Evolutionary conservation across 306 rosid genomes (phyloP), one percentile per base, ranked within the genome.

Genomic region (Urtica urens): DNA sequence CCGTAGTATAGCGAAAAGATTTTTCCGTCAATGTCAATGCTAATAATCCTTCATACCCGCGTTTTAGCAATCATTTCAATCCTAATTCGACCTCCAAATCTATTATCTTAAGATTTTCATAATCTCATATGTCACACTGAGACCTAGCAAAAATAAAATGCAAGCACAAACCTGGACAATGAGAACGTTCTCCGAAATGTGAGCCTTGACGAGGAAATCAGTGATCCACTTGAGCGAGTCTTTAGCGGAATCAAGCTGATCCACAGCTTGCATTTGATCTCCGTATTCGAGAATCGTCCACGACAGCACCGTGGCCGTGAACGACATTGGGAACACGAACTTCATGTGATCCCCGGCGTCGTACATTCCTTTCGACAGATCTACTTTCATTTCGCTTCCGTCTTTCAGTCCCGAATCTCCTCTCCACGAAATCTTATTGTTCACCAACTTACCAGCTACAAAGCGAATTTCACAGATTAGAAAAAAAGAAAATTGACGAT

Each of bases 291-390:
- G 83, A 51, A 90, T 90, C 27, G 85, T 27, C 99, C 99, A 90
- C 1, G 99, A 90, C 72, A 90, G 63, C 49, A 90, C 93, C 0
- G 95, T 59, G 27, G 94, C 99, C 38, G 96, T 85, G 51, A 62
- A 90, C 46, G 99, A 95, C 94, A 90, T 64, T 0, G 99, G 99
- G 57, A 90, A 80, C 61, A 92, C 94, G 59, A 92, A 92, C 72
- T 92, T 92, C 73, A 92, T 79, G 42, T 71, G 79, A 78, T 92
- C 99, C 51, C 99, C 99, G 5, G 99, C 94, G 56, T 92, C 99
- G 49, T 69, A 92, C 96, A 92, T 71, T 59, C 99, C 99, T 56
- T 85, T 92, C 6, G 93, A 14, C 55, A 92, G 81, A 74, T 92
- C 96, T 77, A 82, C 35, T 0, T 46, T 52, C 5, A 65, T 87